These are phyloP conservation scores for Apium graveolens DNA, from an alignment of 129 eudicot genomes.

Conservation along the genomic window DNA sequence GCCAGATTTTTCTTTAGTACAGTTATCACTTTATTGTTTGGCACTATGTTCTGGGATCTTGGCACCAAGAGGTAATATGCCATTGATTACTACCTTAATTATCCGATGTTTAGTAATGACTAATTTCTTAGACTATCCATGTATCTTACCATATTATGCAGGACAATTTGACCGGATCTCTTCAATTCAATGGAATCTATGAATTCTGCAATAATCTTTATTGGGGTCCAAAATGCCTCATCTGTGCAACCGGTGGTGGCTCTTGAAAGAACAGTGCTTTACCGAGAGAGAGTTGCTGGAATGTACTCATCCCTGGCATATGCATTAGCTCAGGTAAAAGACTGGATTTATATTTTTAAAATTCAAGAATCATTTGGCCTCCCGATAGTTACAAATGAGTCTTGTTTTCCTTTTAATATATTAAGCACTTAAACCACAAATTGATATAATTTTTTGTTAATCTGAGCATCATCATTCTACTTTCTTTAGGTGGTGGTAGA, in stretches of 20 bases:
- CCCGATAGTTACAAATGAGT: not conserved
- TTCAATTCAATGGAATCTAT: constrained; percentile 13
- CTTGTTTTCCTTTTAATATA: not conserved
- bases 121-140: not conserved
- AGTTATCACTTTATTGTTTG: not conserved
- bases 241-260: constrained; percentile 28
- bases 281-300: constrained; percentile 17
- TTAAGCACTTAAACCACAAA: not conserved
- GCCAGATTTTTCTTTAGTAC: constrained; percentile 7
- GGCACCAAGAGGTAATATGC: constrained; percentile 1
- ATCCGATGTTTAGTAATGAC: not conserved
- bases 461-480: not conserved
- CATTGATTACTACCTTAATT: not conserved
- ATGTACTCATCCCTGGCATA: constrained; percentile 12
- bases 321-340: constrained; percentile 26
- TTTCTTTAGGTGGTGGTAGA: constrained; percentile 18
- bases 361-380: not conserved
- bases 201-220: not conserved
- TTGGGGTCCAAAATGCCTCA: constrained; percentile 17
- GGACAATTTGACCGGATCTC: constrained; percentile 1
- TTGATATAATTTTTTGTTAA: not conserved
- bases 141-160: not conserved
- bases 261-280: constrained; percentile 19
- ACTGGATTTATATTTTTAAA: not conserved
- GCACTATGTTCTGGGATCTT: constrained; percentile 14